Base-by-base conservation (phyloP, 2,329 filamentous ascomycete species). In the Epichloe sibirici region DNA sequence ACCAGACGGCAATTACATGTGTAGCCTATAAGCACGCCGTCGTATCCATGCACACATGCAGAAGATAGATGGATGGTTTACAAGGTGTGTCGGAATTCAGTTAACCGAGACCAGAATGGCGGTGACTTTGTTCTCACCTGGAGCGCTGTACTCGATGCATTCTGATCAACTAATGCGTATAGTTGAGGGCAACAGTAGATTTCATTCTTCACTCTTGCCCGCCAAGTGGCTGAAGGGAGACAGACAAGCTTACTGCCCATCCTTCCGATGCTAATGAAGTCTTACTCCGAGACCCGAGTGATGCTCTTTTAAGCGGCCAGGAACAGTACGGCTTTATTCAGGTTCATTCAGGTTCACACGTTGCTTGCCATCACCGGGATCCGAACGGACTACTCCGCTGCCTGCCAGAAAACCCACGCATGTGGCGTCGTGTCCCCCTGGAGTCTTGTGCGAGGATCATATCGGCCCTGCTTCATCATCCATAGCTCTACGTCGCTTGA, bases 51-150 rank as follows among this genome's bases (percentile, higher is more conserved):
- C n/a, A 37, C 28, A 34, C 25, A 43, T 53, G 51, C 49, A 49
- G 44, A 42, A 12, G 23, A 51, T 42, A 12, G 23, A 51, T 42
- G 49, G 21, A 45, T 45, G 25, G 39, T n/a, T 37, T 21, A 42
- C 49, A 38, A 42, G 43, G n/a, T 51, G 31, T 37, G 13, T 51
- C 39, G 45, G 44, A 45, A 35, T n/a, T 39, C 34, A 38, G 17
- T 47, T 54, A 54, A 47, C 51, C 49, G 52, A 54, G 52, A 44
- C 50, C n/a, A 48, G 48, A 53, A 51, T 45, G 52, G 45, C 52
- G 48, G 46, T 53, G 52, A 48, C 52, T 39, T 39, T 35, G 48
- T 39, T 35, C 21, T 23, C 13, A 31, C n/a, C 21, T 23, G n/a
- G 17, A 44, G 48, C 38, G 15, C 15, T 21, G 31, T 31, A 13